These are phyloP conservation scores for Digitaria exilis DNA, from an alignment of 202 grass and related monocot species.

Conservation along the genomic window DNA sequence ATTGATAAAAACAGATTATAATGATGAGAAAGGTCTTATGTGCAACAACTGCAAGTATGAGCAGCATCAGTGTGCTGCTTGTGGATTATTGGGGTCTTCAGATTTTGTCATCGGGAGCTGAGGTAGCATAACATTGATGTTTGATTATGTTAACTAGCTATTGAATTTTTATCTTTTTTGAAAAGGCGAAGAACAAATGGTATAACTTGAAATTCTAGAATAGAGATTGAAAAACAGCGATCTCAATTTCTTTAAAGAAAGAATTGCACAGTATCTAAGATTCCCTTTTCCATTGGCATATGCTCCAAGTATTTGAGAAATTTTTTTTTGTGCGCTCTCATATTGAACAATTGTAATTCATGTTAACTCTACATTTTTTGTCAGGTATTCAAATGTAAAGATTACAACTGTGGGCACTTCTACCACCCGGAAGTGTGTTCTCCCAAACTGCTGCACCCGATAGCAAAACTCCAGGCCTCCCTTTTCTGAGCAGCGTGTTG, in stretches of 20 bases:
- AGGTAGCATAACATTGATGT: conserved; percentile 52
- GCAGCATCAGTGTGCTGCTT: conserved; percentile 82
- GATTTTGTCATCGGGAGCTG: conserved; percentile 52
- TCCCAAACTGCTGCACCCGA: conserved; percentile 39
- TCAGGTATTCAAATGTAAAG: conserved; percentile 66
- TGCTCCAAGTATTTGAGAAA: conserved; percentile 1
- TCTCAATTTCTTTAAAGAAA: background rate
- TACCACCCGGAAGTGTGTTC: conserved; percentile 69
- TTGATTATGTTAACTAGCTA: conserved; percentile 8
- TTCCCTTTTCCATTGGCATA: background rate
- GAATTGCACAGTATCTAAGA: background rate
- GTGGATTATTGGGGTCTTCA: conserved; percentile 73
- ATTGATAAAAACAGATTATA: conserved; percentile 22
- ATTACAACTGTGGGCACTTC: conserved; percentile 58
- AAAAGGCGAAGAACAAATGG: conserved; percentile 13
- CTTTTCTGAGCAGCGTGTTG: conserved; percentile 34
- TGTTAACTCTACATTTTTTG: conserved; percentile 11
- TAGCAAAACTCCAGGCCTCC: conserved; percentile 6
- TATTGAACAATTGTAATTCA: conserved; percentile 26
- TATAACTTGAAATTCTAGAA: conserved; percentile 3
- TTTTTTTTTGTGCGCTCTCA: conserved; percentile 17
- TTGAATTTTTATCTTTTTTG: background rate
- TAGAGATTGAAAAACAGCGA: background rate
- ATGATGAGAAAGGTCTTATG: conserved; percentile 52
- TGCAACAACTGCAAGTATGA: conserved; percentile 81